Evolutionary conservation across 2,329 filamentous ascomycete species (phyloP), one percentile per base, ranked within the genome.

Genomic region (Phialophora chinensis): DNA sequence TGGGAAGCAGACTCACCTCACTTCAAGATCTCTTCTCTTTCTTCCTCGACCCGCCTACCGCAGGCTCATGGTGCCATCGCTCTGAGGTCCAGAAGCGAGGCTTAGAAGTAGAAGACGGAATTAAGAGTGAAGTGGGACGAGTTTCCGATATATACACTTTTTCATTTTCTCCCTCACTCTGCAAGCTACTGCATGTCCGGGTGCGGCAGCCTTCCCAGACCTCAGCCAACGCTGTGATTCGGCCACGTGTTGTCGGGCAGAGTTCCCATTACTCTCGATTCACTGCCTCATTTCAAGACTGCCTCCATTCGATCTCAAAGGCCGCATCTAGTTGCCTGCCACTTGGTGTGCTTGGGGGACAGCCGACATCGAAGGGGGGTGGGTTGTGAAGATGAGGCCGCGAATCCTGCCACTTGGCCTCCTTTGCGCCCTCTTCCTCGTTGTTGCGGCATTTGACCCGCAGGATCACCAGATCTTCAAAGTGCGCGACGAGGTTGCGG

Each of bases 381-480:
- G 54, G 63, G 65, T 66, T 29, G 49, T 29, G 75, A 88, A 80
- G 73, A 96, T 96, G 92, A 93, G 86, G 85, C 80, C 88, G 73
- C 83, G 87, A 66, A 75, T 79, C 68, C 81, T 88, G 72, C 81
- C 91, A 73, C 85, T 90, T 61, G 75, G 94, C 72, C 84, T 91
- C 78, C 80, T 91, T 78, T 87, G 87, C 81, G 80, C 90, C 73
- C 80, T 92, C 71, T 86, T 86, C 67, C 84, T 88, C 47, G 79
- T 93, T 69, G 86, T 86, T 66, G 86, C 88, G 58, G 91, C 91
- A 55, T 61, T 50, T 53, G 27, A 33, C n/a, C 44, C 95, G 80
- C 92, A 96, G 85, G 95, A 99, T 81, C 92, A 96, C 77, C 95
- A 99, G 81, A 98, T 99, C 82, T 99, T 99, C 83, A 91, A 93